These are phyloP conservation scores for Pyricularia sp. DNA, from an alignment of 2,329 filamentous ascomycete species.

Conservation along the genomic window DNA sequence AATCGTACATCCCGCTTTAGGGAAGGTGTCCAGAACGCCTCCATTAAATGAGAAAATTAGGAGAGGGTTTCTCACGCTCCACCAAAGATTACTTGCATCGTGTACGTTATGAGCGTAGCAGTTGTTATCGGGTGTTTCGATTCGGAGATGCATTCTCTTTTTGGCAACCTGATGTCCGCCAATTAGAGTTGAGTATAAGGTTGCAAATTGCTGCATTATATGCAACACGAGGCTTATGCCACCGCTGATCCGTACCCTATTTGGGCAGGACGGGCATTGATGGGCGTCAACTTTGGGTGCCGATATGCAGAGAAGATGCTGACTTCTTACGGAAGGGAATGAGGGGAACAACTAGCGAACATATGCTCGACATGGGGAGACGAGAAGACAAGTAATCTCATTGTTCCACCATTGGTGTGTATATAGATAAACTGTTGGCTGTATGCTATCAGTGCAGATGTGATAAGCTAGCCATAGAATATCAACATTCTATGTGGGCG, in stretches of 20 bases:
- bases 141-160: neutral
- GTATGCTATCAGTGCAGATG: too few species aligned
- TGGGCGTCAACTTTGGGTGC: neutral
- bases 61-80: too few species aligned
- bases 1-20: neutral
- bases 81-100: neutral
- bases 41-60: neutral
- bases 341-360: neutral
- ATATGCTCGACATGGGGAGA: too few species aligned
- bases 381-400: too few species aligned
- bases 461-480: too few species aligned
- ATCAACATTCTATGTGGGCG: too few species aligned
- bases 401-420: too few species aligned
- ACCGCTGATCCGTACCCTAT: neutral
- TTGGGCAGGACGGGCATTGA: neutral
- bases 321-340: neutral
- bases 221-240: neutral
- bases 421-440: too few species aligned
- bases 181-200: neutral
- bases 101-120: neutral
- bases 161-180: neutral
- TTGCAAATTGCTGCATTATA: neutral
- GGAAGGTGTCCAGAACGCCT: neutral
- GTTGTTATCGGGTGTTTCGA: neutral
- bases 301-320: neutral